phyloP scores from a whole-genome alignment of 2,329 filamentous ascomycete species.

The Amylocarpus encephaloides region DNA sequence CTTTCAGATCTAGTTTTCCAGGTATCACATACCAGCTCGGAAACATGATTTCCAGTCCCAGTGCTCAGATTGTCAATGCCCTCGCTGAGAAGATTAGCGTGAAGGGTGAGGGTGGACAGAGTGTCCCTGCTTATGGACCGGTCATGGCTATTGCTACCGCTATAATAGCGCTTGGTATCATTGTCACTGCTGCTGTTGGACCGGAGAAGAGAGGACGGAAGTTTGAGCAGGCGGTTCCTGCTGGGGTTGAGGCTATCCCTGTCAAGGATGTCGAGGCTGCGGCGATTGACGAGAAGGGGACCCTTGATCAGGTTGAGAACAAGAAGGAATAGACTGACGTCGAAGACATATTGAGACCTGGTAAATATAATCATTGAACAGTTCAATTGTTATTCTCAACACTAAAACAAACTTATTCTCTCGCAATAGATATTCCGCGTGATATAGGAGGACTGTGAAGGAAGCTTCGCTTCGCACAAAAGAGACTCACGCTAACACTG shows the following conservation, averaged over 20 bases:
- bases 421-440: too few relatives aligned
- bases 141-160: slow-evolving; percentile 71
- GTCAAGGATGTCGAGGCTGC: slow-evolving; percentile 23
- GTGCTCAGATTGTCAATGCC: slow-evolving; percentile 69
- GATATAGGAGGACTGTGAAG: too few relatives aligned
- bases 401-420: too few relatives aligned
- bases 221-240: slow-evolving; percentile 56
- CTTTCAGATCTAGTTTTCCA: slow-evolving; percentile 56
- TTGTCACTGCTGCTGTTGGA: slow-evolving; percentile 60
- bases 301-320: not conserved
- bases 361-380: too few relatives aligned
- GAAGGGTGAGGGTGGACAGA: slow-evolving; percentile 45
- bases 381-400: too few relatives aligned
- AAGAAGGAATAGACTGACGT: not conserved
- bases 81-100: slow-evolving; percentile 59
- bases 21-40: slow-evolving; percentile 59
- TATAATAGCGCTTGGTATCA: slow-evolving; percentile 67
- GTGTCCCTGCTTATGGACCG: slow-evolving; percentile 64
- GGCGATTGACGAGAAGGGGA: not conserved
- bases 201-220: slow-evolving; percentile 63
- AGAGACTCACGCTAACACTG: too few relatives aligned
- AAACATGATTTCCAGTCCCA: slow-evolving; percentile 54
- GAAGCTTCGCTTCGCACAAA: too few relatives aligned
- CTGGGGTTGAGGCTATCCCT: slow-evolving; percentile 34
- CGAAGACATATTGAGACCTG: too few relatives aligned